Percentiles rank a stretch among this genome's conserved stretches.
These are phyloP conservation scores for Boletus rufocinnamomeus DNA, from an alignment of 768 basidiomycete species.

Conservation along the genomic window DNA sequence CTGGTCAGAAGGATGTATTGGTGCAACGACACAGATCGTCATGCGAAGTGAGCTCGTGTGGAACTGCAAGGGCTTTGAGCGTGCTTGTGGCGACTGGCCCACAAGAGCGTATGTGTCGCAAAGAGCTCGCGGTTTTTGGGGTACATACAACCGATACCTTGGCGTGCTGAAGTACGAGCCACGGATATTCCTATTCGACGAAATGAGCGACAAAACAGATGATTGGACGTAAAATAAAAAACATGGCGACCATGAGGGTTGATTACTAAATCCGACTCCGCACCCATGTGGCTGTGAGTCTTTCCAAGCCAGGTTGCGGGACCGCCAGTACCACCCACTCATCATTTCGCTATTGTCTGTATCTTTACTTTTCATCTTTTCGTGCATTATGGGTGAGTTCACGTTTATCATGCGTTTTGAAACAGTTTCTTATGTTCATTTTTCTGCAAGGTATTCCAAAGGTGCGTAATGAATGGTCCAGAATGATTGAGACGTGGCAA, in stretches of 20 bases:
- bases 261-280: slow-evolving; percentile 5
- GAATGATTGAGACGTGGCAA: background rate
- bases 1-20: too few relatives aligned
- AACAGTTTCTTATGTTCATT: slow-evolving; percentile 4
- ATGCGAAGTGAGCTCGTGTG: background rate
- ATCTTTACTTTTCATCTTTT: slow-evolving; percentile 13
- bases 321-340: background rate
- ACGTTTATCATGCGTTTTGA: background rate
- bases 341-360: slow-evolving; percentile 3
- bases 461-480: slow-evolving; percentile 40
- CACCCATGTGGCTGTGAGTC: slow-evolving; percentile 19
- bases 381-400: slow-evolving; percentile 26
- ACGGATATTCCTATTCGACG: background rate
- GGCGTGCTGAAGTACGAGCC: too few relatives aligned
- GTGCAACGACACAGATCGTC: background rate
- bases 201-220: background rate
- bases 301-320: background rate
- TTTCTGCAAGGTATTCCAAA: slow-evolving; percentile 57
- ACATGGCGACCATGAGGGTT: background rate
- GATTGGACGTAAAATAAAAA: too few relatives aligned
- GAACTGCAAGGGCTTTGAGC: background rate
- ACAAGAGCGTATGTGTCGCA: background rate
- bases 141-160: background rate
- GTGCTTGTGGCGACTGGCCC: background rate
- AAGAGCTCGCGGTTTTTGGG: background rate